Percentiles rank a stretch among this genome's conserved stretches.
Conservation (phyloP, 805 yeast genomes). For the Peterozyma toletana region DNA sequence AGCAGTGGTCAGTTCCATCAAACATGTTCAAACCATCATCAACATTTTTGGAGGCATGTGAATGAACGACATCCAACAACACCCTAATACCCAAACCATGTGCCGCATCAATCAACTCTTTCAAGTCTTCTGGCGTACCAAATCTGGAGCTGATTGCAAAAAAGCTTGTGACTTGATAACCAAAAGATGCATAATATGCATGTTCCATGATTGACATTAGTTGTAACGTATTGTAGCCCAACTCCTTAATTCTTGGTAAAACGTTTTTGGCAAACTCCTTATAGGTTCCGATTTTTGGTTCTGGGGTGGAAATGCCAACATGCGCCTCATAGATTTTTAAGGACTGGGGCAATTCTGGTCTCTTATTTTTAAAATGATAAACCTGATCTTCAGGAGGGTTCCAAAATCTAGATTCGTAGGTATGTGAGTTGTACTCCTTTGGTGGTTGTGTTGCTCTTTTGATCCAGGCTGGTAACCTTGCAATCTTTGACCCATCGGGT, state of each 20-base stretch:
- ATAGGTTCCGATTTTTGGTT: constrained; percentile 78
- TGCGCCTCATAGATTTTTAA: constrained; percentile 91
- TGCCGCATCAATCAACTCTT: constrained; percentile 85
- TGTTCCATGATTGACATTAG: constrained; percentile 99
- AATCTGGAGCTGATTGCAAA: constrained; percentile 85
- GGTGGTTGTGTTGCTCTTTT: constrained; percentile 73
- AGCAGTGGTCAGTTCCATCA: constrained; percentile 93
- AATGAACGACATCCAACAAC: constrained; percentile 86
- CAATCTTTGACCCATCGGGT: constrained; percentile 64
- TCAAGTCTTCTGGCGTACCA: constrained; percentile 94
- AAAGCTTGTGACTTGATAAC: constrained; percentile 93
- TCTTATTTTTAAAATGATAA: constrained; percentile 53
- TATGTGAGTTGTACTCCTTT: constrained; percentile 34
- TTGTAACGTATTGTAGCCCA: constrained; percentile 91
- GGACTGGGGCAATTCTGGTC: constrained; percentile 53
- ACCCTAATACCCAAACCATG: constrained; percentile 85
- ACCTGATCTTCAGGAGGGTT: constrained; percentile 48
- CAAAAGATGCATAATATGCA: constrained; percentile 96
- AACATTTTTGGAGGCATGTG: constrained; percentile 93
- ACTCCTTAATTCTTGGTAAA: constrained; percentile 74
- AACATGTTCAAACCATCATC: constrained; percentile 89
- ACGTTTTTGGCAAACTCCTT: constrained; percentile 75
- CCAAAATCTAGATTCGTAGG: constrained; percentile 91
- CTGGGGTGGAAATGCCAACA: constrained; percentile 89
- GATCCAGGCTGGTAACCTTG: constrained; percentile 87